Evolutionary conservation across 768 basidiomycete species (phyloP).

Genomic region (Rhodotorula sphaerocarpa): DNA sequence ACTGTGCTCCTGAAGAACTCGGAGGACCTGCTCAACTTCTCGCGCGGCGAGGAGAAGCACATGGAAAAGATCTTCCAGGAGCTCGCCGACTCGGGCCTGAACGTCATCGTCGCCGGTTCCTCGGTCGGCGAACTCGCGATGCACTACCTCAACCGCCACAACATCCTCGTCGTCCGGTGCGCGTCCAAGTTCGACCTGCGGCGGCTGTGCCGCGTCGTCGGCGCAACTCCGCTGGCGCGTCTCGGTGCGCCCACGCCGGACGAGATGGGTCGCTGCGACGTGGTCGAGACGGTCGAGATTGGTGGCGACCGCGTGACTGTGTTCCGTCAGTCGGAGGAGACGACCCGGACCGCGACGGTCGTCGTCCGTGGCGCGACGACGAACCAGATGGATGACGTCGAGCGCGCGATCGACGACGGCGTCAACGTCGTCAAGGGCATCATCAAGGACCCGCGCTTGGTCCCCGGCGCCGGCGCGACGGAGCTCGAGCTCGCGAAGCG

Average conservation of each 20-base stretch:
- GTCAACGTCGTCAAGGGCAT: conserved; percentile 90
- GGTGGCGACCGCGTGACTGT: conserved; percentile 98
- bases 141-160: conserved; percentile 88
- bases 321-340: conserved; percentile 73
- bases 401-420: conserved; percentile 92
- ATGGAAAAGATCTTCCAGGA: conserved; percentile 97
- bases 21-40: conserved; percentile 95
- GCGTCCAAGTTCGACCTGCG: conserved; percentile 97
- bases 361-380: conserved; percentile 90
- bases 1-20: conserved; percentile 92
- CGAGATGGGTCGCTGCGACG: conserved; percentile 85
- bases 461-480: conserved; percentile 87
- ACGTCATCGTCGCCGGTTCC: conserved; percentile 85
- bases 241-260: conserved; percentile 92
- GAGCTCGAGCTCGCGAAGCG: conserved; percentile 84
- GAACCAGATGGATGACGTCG: conserved; percentile 89
- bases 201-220: conserved; percentile 84
- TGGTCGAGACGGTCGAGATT: conserved; percentile 91
- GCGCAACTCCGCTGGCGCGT: conserved; percentile 90
- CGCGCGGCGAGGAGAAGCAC: conserved; percentile 89
- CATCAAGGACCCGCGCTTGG: conserved; percentile 77
- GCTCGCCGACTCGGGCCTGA: conserved; percentile 90
- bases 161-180: conserved; percentile 92
- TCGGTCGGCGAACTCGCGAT: conserved; percentile 88
- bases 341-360: conserved; percentile 84